Percentiles rank a stretch among this genome's conserved stretches.
These are phyloP conservation scores for Pythium chondricola DNA, from an alignment of 352 stramenopile species.

Conservation along the genomic window DNA sequence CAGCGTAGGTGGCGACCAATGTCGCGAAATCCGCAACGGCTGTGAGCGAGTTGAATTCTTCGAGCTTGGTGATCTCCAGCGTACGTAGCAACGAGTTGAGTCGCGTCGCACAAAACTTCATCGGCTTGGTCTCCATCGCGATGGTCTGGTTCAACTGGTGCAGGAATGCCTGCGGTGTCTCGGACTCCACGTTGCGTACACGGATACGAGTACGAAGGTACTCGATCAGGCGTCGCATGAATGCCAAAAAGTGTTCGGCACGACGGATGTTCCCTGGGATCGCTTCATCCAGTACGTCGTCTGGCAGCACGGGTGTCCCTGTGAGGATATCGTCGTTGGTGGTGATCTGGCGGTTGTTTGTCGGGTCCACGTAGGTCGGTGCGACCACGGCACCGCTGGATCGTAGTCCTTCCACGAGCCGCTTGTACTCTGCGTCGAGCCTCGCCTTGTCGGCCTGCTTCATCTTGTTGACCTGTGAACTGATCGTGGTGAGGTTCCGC, in stretches of 20 bases:
- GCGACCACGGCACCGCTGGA: constrained; percentile 80
- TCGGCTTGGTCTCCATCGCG: constrained; percentile 93
- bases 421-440: constrained; percentile 93
- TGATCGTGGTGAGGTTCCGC: constrained; percentile 80
- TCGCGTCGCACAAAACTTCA: constrained; percentile 97
- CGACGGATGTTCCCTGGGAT: constrained; percentile 97
- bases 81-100: constrained; percentile 95
- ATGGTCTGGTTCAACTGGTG: constrained; percentile 92
- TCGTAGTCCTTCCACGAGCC: constrained; percentile 93
- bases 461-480: constrained; percentile 71
- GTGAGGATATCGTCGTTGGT: constrained; percentile 59
- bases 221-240: constrained; percentile 96
- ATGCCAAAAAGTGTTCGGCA: constrained; percentile 97
- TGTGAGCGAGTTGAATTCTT: constrained; percentile 94
- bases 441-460: constrained; percentile 89
- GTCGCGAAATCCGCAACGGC: constrained; percentile 97
- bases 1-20: constrained; percentile 94
- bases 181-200: constrained; percentile 90
- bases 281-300: constrained; percentile 95
- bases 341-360: constrained; percentile 35
- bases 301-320: constrained; percentile 78
- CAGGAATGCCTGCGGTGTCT: constrained; percentile 96
- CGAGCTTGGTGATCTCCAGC: constrained; percentile 95
- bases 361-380: constrained; percentile 41
- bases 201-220: constrained; percentile 84